Evolutionary conservation across 768 basidiomycete species (phyloP).

Genomic region (Heimioporus sp.): DNA sequence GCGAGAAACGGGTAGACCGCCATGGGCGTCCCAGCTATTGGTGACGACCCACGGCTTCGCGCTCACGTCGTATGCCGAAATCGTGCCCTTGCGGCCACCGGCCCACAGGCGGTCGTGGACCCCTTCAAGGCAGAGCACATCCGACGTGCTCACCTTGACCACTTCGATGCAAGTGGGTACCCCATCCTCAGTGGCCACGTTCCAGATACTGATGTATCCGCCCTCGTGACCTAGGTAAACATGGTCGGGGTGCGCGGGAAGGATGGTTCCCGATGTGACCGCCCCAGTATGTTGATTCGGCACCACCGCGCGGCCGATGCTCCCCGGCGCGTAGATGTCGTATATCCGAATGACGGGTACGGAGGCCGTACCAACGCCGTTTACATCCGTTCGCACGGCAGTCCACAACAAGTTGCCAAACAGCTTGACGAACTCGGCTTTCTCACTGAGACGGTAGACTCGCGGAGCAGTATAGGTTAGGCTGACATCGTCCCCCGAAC

Average conservation of each 20-base stretch:
- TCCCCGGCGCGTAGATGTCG: constrained; percentile 65
- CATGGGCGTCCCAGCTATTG: constrained; percentile 86
- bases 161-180: constrained; percentile 69
- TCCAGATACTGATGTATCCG: constrained; percentile 87
- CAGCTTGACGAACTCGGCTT: constrained; percentile 75
- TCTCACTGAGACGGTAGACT: constrained; percentile 71
- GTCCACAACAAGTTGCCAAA: constrained; percentile 84
- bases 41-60: constrained; percentile 80
- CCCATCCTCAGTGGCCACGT: constrained; percentile 48
- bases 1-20: constrained; percentile 57
- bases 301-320: constrained; percentile 49
- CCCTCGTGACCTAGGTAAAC: constrained; percentile 93
- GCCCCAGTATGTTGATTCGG: constrained; percentile 76
- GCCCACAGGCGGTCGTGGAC: constrained; percentile 86
- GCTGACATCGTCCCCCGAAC: constrained; percentile 39
- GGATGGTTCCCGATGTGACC: constrained; percentile 75
- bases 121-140: constrained; percentile 81
- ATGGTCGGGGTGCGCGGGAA: constrained; percentile 62
- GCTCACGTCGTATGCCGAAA: constrained; percentile 76
- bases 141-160: constrained; percentile 76
- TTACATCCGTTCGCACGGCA: constrained; percentile 53
- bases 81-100: constrained; percentile 78
- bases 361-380: constrained; percentile 40
- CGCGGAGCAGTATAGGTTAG: constrained; percentile 51
- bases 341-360: constrained; percentile 80